Conservation (phyloP, 176 grass and related monocot species). For the Carex kokanica region DNA sequence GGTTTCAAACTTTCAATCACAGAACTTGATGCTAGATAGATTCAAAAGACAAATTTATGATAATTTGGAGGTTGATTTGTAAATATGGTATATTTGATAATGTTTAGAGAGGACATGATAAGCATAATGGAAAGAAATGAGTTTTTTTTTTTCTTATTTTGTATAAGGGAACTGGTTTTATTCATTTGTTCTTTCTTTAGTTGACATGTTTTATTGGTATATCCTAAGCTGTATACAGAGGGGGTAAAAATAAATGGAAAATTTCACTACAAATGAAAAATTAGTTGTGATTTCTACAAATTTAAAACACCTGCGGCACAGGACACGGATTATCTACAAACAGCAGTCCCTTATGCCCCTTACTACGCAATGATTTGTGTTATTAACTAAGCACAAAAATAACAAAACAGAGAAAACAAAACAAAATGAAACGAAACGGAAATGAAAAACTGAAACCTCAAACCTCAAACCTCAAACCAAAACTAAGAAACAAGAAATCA, state of each 20-base stretch:
- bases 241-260: not conserved
- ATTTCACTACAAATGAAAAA: not conserved
- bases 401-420: not conserved
- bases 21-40: conserved; percentile 45
- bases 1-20: conserved; percentile 28
- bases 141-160: not conserved
- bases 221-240: not conserved
- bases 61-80: not conserved
- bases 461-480: not conserved
- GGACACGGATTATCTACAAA: conserved; percentile 2
- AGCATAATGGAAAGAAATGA: not conserved
- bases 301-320: not conserved
- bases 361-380: not conserved
- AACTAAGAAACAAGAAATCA: conserved; percentile 4
- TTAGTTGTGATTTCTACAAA: not conserved
- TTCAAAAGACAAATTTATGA: not conserved
- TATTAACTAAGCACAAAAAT: not conserved
- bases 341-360: conserved; percentile 4
- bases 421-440: not conserved
- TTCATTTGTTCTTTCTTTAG: not conserved
- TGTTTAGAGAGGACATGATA: not conserved
- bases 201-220: not conserved
- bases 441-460: not conserved
- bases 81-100: not conserved
- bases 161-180: not conserved